Evolutionary conservation across 2,329 filamentous ascomycete species (phyloP), one percentile per base, ranked within the genome.

Genomic region (Ophiostoma novo-ulmi): DNA sequence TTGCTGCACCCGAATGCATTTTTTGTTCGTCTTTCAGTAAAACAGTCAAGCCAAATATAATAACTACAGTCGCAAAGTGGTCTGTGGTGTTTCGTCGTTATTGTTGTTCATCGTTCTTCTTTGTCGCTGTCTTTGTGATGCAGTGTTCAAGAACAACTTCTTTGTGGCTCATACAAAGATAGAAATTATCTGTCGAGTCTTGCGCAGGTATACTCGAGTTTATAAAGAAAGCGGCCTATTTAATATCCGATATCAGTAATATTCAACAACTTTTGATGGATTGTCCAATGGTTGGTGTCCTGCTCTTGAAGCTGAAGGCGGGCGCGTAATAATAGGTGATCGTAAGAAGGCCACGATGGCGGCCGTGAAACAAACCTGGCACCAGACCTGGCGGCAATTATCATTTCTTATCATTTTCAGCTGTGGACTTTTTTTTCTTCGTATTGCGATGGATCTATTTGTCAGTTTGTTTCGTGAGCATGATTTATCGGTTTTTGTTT

Each of bases 301-400:
- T 35, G 58, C 26, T 36, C 26, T 17, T 35, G 17, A 14, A 31
- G 65, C 39, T 67, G 39, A 20, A 5, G 17, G 7, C 44, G 55
- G 70, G 70, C 70, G 70, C 70, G 58, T 71, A 71, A 36, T 41
- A 61, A 71, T 39, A 68, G 70, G 70, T 20, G 55, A 48, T 31
- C 58, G 58, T 35, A 52, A 39, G 69, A 38, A 39, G 69, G 55
- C 38, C 52, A 36, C 36, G 36, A 65, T 22, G 10, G 63, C 55
- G 70, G 39, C 38, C 61, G 20, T 68, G 38, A 69, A 68, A 68
- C 66, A 36, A 36, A 7, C 41, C 39, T 17, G 72, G n/a, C 48
- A 55, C 22, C 14, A 5, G 55, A 17, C 26, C 58, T 63, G 58
- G 58, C 58, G 58, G 58, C 26, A 36, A 63, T 36, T 8, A 5